phyloP scores from a whole-genome alignment of 2,329 filamentous ascomycete species.

The Alternaria sp. region DNA sequence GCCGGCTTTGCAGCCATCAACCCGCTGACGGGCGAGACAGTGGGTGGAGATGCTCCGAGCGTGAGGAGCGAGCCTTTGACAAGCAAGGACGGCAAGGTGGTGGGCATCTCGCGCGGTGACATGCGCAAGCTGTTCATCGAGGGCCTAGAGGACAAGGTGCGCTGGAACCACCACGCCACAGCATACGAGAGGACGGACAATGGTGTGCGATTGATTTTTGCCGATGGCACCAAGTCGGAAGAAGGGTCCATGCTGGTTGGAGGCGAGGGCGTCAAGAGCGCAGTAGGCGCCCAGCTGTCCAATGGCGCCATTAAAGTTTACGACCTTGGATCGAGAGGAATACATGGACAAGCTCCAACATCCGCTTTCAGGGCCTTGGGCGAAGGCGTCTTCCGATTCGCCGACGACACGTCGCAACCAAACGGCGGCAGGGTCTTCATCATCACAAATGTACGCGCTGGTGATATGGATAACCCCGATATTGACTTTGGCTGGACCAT shows the following conservation, averaged over 20 bases:
- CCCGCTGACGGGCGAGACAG: constrained; percentile 62
- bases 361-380: constrained; percentile 69
- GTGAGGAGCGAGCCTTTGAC: constrained; percentile 47
- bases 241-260: constrained; percentile 68
- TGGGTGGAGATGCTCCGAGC: constrained; percentile 31
- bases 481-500: constrained; percentile 72
- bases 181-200: constrained; percentile 66
- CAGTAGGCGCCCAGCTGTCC: constrained; percentile 68
- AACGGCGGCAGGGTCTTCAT: constrained; percentile 59
- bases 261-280: constrained; percentile 70
- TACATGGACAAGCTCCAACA: constrained; percentile 71
- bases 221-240: constrained; percentile 66
- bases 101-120: constrained; percentile 70
- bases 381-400: constrained; percentile 69
- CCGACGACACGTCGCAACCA: constrained; percentile 57
- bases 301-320: constrained; percentile 67
- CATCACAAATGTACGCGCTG: constrained; percentile 71
- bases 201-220: constrained; percentile 67
- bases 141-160: constrained; percentile 64
- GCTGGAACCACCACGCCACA: constrained; percentile 65
- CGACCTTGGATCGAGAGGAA: constrained; percentile 70
- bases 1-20: constrained; percentile 61
- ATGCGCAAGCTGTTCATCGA: constrained; percentile 68
- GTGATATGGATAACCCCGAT: constrained; percentile 66
- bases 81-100: constrained; percentile 66